Base-by-base conservation (phyloP, 2,329 filamentous ascomycete genomes). In the Monosporascus ibericus region DNA sequence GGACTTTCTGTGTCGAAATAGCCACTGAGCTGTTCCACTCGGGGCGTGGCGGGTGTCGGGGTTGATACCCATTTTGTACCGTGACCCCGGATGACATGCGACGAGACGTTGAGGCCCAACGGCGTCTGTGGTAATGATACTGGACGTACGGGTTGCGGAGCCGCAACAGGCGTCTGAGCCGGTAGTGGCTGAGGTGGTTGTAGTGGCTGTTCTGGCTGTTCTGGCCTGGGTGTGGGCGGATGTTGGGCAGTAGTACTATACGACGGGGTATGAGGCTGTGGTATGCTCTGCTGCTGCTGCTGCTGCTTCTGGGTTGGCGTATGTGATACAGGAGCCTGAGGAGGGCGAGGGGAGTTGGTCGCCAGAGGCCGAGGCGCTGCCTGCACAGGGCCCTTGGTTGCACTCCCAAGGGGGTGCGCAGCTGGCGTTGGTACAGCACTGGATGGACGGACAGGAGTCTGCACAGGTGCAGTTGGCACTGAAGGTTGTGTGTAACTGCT, bases 61-160 rank as follows among this genome's bases (percentile, higher is more conserved):
- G 72, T 74, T 17, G 77, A 70, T 2, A 74, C 79, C 82, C 83
- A 86, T 60, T 78, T 79, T 0, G 83, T 86, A 44, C 79, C 81
- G 53, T 69, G 65, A 39, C 71, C 67, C 52, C 68, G 62, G 48
- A 69, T 55, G 42, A 70, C 56, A 59, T 68, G 58, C 47, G 60
- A 44, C 37, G 64, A 44, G 52, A 58, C 48, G 52, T 53, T 53
- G 51, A 48, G 11, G 1, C 55, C 53, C 5, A 56, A 27, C 5
- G 66, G 62, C 18, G 65, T 67, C 34, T 65, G 64, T 3, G 40
- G 47, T 52, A 58, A 57, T 3, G 57, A 50, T 46, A 53, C 42
- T 20, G 56, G 48, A 48, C 52, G 62, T 38, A 55, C 50, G 36
- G 56, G 18, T 11, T 58, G 61, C 34, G 59, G 52, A 15, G 50